Conservation (phyloP, 2,329 filamentous ascomycete genomes). For the Septoria petroselini region DNA sequence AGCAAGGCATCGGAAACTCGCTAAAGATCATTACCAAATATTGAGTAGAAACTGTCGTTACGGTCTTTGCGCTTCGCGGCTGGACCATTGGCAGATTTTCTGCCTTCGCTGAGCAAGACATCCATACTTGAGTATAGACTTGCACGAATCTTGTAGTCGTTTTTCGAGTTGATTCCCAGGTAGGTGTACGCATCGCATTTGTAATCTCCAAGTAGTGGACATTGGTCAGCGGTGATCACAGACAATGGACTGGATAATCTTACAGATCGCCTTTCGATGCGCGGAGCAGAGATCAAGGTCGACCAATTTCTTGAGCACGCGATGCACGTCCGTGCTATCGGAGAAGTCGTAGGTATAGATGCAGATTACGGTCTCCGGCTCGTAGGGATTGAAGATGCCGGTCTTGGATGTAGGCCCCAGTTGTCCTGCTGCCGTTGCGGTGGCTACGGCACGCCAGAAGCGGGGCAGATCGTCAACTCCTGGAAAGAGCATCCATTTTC, state of each 20-base stretch:
- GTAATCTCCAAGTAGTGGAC: no score
- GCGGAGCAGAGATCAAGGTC: constrained; percentile 57
- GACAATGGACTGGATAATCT: no score
- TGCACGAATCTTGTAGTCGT: constrained; percentile 43
- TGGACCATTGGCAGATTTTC: constrained; percentile 21
- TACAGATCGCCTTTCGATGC: constrained; percentile 55
- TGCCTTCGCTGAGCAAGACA: constrained; percentile 25
- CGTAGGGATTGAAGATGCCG: constrained; percentile 50
- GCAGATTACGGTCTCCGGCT: constrained; percentile 58
- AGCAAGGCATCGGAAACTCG: not conserved
- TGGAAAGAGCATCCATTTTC: constrained; percentile 80
- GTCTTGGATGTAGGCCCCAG: constrained; percentile 74
- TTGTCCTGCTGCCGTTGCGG: constrained; percentile 64
- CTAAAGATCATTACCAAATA: constrained; percentile 15
- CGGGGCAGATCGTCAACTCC: constrained; percentile 54
- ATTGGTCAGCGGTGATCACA: no score
- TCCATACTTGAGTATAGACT: constrained; percentile 46
- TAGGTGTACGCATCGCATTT: constrained; percentile 63
- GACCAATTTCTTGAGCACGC: constrained; percentile 61
- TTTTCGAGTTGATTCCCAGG: constrained; percentile 42
- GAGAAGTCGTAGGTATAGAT: constrained; percentile 75
- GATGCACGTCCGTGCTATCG: constrained; percentile 64
- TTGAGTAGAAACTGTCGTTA: constrained; percentile 11
- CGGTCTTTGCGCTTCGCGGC: constrained; percentile 21
- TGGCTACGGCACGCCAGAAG: constrained; percentile 65